Base-by-base conservation (phyloP, 108 stramenopile species). In the Nitzschia inconspicua region DNA sequence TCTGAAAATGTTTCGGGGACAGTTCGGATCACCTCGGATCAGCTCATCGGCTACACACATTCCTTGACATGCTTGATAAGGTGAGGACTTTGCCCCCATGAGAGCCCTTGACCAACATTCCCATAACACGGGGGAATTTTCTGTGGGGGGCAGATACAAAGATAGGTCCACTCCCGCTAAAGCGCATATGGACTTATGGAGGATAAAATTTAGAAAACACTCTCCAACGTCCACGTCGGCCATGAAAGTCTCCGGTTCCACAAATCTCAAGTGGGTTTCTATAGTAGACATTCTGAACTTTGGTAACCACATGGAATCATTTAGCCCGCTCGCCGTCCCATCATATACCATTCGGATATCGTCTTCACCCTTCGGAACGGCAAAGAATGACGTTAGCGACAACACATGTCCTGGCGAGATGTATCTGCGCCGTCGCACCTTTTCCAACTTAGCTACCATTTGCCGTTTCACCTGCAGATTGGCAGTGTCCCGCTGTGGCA, bases 291-390 rank as follows among this genome's bases (percentile, higher is more conserved):
- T 22, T 22, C 26, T 39, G 39, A 80, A 80, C 13, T 39, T 35
- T 2, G 79, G 79, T 2, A 52, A 32, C 60, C 62, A 75, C 37
- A 73, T 8, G 2, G 48, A 30, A 6, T 24, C 46, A 44, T 80
- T 80, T 24, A 72, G 35, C 10, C 75, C 75, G 43, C 47, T 60
- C 13, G 49, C 47, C 4, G 74, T 66, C 1, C 46, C 75, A 65
- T 76, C 75, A 19, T 62, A 80, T 23, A 80, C 79, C 35, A 80
- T 49, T 6, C 79, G 66, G 30, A 76, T 69, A n/a, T n/a, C 10
- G 14, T 34, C 42, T 4, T 66, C 71, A 4, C 71, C 71, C 34
- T 75, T 76, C 0, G 66, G 66, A n/a, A n/a, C n/a, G n/a, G n/a
- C n/a, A n/a, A n/a, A n/a, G n/a, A n/a, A n/a, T n/a, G n/a, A n/a